Evolutionary conservation across 164 flowering plant species (phyloP).

Genomic region (Aristolochia californica): DNA sequence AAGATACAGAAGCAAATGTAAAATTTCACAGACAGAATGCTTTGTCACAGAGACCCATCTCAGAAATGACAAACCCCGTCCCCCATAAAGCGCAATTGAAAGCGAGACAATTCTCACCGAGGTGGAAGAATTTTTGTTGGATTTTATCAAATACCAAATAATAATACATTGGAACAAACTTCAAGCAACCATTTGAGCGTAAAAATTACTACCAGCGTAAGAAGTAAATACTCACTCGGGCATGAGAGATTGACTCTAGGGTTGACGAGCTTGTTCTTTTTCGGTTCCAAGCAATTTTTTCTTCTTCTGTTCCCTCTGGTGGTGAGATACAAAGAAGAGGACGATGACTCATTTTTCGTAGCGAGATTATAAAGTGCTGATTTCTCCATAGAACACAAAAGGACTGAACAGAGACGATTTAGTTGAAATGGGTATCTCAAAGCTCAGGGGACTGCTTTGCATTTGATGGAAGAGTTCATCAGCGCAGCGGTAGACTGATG

Average conservation of each 20-base stretch:
- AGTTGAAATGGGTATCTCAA: conserved; percentile 15
- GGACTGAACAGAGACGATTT: conserved; percentile 11
- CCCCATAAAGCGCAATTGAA: no score
- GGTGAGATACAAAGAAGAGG: conserved; percentile 5
- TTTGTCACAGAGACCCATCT: no score
- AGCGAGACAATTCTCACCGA: no score
- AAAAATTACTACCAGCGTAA: background rate
- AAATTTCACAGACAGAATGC: no score
- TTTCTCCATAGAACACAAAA: conserved; percentile 10
- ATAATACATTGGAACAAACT: no score
- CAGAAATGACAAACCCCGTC: no score
- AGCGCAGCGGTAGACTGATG: no score
- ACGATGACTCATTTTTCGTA: conserved; percentile 3
- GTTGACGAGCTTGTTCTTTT: conserved; percentile 1
- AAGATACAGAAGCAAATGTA: no score
- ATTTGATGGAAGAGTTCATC: background rate
- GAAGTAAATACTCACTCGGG: background rate
- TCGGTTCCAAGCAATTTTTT: conserved; percentile 1
- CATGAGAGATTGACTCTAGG: conserved; percentile 3
- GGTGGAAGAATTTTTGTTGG: no score
- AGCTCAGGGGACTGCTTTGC: conserved; percentile 2
- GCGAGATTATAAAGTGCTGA: conserved; percentile 5
- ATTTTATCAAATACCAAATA: no score
- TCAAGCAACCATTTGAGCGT: no score
- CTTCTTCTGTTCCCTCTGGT: conserved; percentile 8